Evolutionary conservation across 495 filamentous ascomycete species (phyloP), one percentile per base, ranked within the genome.

Genomic region (Aspergillus coremiiformis): DNA sequence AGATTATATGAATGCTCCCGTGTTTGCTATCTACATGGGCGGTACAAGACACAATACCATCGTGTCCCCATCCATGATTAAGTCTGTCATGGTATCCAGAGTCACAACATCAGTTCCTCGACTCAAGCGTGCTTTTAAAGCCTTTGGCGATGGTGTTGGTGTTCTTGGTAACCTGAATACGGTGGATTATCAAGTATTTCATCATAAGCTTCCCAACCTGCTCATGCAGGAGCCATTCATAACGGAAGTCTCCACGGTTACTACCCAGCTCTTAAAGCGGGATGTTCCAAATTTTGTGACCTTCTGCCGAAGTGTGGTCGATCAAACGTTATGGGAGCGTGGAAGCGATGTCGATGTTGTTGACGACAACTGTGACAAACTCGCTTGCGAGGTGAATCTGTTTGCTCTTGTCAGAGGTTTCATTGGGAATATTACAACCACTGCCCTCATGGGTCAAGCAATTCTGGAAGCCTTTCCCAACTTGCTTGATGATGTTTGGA

Each of bases 311-410:
- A 81, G 80, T 41, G 59, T 75, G 5, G 78, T 86, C 22, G 83
- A 87, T 54, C 78, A 84, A 54, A 68, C 68, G 49, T 66, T 63
- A 0, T 86, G 84, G 83, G 84, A 87, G 60, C 76, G 80, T 5
- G 61, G 55, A 19, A 72, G 68, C 19, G 56, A 66, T 4, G 68
- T 75, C 1, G 59, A 61, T 12, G 54, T 71, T 5, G 62, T 67
- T 0, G 61, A 70, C 20, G 60, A 70, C 20, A 51, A 45, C 12
- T 61, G 46, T 29, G 64, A 66, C 49, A 62, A 61, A 33, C 56
- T 52, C 17, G 59, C 68, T 20, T 78, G 76, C 22, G 77, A 83
- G 52, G 69, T 72, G 11, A 71, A 72, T 39, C 63, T 84, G 4
- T 74, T 78, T 53, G 62, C 71, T 11, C 73, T 86, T 5, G 63